Base-by-base conservation (phyloP, 495 filamentous ascomycete species). In the Hyaloscypha finlandica region DNA sequence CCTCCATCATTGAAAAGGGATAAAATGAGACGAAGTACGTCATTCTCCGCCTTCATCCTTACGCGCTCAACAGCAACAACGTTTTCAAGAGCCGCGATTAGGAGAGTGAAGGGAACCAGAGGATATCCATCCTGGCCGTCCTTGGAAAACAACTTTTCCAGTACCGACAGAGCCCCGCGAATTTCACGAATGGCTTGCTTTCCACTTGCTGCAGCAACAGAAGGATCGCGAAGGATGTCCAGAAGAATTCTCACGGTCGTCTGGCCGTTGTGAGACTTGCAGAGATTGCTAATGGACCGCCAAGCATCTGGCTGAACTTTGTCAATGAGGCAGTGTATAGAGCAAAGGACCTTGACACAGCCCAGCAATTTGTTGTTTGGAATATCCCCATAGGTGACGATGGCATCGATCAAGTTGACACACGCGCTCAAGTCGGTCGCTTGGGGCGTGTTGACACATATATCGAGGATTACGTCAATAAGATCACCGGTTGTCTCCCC, bases 341-440 rank as follows among this genome's bases (percentile, higher is more conserved):
- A 89, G 77, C 92, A 94, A 59, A 97, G 82, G 19, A 95, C 85
- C 73, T 92, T 87, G 25, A 97, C 78, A 71, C 92, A 91, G 62
- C 83, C 81, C 69, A 83, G 79, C 25, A 97, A 83, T 68, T 86
- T 88, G 65, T 77, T 74, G 54, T 81, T 84, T 8, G 93, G 93
- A 20, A 97, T 86, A 70, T 89, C 83, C 39, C 89, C 86, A 77
- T 92, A 96, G 3, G 89, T 90, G 62, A 92, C 89, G 33, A 97
- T 83, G 42, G 89, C 85, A 73, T 96, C 88, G 64, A 99, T 87
- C 33, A 97, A 82, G 51, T 84, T 78, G 68, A 96, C 84, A 33
- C 90, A 90, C 51, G 89, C 86, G 59, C 87, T 86, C 69, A 97
- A 86, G 70, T 97, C 94, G 25, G 81, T 81, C 25, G 88, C 84